Conservation (phyloP, 108 stramenopile species). For the Phaeodactylum tricornutum region DNA sequence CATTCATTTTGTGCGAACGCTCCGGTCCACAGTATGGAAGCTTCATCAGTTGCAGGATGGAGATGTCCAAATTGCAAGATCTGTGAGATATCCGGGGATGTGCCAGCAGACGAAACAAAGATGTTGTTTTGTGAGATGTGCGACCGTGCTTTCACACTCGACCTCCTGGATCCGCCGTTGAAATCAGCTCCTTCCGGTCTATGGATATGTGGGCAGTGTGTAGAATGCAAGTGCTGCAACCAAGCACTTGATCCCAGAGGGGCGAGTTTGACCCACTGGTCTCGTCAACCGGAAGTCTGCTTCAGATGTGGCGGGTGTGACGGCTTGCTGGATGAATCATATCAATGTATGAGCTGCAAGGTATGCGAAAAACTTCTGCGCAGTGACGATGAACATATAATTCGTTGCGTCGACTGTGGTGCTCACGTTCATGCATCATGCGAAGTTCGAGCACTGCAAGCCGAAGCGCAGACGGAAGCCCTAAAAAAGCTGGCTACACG, state of each 20-base stretch:
- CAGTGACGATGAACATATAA: conserved; percentile 33
- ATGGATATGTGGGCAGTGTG: conserved; percentile 70
- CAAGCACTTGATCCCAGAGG: conserved; percentile 28
- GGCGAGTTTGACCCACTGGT: conserved; percentile 40
- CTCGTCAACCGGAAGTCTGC: conserved; percentile 42
- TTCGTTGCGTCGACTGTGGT: conserved; percentile 25
- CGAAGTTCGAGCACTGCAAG: conserved; percentile 1
- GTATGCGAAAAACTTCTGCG: conserved; percentile 36
- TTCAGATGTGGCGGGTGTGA: conserved; percentile 59
- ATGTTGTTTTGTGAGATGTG: conserved; percentile 86
- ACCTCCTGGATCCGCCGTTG: conserved; percentile 61
- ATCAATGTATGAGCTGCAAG: conserved; percentile 18
- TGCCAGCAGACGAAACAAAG: conserved; percentile 45
- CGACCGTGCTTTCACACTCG: conserved; percentile 65
- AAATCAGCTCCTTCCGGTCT: conserved; percentile 42
- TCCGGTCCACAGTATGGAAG: conserved; percentile 59
- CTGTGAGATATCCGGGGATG: conserved; percentile 70
- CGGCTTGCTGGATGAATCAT: conserved; percentile 17
- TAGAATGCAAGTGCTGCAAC: conserved; percentile 37
- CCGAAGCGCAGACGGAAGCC: not conserved
- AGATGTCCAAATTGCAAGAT: conserved; percentile 86
- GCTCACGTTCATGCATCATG: conserved; percentile 3
- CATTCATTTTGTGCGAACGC: conserved; percentile 76
- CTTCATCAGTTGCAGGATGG: conserved; percentile 58
- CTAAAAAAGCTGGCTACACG: not conserved